Conservation (phyloP, 139 green algal species). For the Axilococcus clingmanii region DNA sequence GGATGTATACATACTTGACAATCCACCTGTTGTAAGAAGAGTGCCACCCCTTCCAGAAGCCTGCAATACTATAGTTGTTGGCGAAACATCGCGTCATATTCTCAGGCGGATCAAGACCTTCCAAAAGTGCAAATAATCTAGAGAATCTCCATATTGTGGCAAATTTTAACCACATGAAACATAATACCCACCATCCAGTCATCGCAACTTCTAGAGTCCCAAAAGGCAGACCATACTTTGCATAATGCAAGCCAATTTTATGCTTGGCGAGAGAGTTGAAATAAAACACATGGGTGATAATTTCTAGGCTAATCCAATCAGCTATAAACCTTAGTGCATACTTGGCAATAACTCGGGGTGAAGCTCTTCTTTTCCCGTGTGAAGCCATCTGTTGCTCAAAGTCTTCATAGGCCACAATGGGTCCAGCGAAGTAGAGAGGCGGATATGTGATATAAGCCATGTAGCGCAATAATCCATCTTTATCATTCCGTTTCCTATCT, state of each 20-base stretch:
- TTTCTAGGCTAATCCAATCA: conserved; percentile 57
- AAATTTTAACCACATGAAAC: conserved; percentile 96
- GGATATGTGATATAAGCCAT: conserved; percentile 74
- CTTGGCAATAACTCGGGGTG: neutral
- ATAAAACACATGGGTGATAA: conserved; percentile 69
- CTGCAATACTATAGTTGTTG: conserved; percentile 89
- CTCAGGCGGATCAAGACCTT: conserved; percentile 72
- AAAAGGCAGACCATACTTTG: conserved; percentile 15
- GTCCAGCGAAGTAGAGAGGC: conserved; percentile 88
- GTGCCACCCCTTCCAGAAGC: conserved; percentile 91
- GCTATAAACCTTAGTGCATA: conserved; percentile 44
- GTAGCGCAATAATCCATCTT: conserved; percentile 34
- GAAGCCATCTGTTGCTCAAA: conserved; percentile 63
- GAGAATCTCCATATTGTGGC: conserved; percentile 72
- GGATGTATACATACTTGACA: conserved; percentile 90
- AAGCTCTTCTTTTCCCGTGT: conserved; percentile 6
- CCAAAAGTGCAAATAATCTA: conserved; percentile 55
- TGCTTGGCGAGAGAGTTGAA: conserved; percentile 64
- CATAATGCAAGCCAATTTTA: conserved; percentile 18
- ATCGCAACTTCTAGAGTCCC: conserved; percentile 16
- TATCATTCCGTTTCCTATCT: conserved; percentile 61
- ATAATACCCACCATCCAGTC: conserved; percentile 71
- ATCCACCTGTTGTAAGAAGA: conserved; percentile 89
- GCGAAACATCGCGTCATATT: conserved; percentile 92
- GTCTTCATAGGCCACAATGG: conserved; percentile 73